Base-by-base conservation (phyloP, 2,329 filamentous ascomycete species). In the Arthrobotrys entomopaga region DNA sequence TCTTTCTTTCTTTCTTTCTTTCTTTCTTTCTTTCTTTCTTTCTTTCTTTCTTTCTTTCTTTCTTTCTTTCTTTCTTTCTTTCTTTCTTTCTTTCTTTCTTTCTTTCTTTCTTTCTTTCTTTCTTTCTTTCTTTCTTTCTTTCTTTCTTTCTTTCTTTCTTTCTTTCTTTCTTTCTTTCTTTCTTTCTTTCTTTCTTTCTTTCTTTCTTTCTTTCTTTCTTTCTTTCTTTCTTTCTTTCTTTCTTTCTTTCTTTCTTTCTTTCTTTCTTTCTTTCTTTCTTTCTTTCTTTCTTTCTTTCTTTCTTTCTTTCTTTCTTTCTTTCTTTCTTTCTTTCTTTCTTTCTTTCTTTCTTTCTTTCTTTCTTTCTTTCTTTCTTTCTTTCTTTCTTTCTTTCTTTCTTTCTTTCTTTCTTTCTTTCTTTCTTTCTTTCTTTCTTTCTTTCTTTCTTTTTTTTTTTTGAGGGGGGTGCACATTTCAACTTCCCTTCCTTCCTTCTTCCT, bases 11-110 rank as follows among this genome's bases (percentile, higher is more conserved):
- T 46, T 16, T 13, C 7, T 19, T 19, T 1, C 7, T 46, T 19
- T 13, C 11, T 43, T 43, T 46, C 11, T 46, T 46, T n/a, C n/a
- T 46, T 16, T 24, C 46, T 20, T 2, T 2, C 46, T 50, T 19
- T 22, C 20, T 49, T 49, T 49, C 49, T 53, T 29, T 26, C 38
- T 56, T n/a, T n/a, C n/a, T n/a, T 20, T 26, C 29, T 40, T 56
- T 7, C 8, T 20, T 19, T 38, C 49, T 11, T 34, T 13, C n/a
- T 38, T 29, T 26, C 43, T 8, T 54, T 40, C 48, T 34, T 54
- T 54, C n/a, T 15, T 15, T 26, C 6, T 19, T 13, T 8, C n/a
- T 38, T 48, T n/a, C n/a, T 10, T 34, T 34, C 5, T 34, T 34
- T 13, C 42, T 46, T 46, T 1, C 13, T 46, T 16, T 13, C 7